Evolutionary conservation across 371 early-diverging fungal species (phyloP).

Genomic region (Batkoa obscura): DNA sequence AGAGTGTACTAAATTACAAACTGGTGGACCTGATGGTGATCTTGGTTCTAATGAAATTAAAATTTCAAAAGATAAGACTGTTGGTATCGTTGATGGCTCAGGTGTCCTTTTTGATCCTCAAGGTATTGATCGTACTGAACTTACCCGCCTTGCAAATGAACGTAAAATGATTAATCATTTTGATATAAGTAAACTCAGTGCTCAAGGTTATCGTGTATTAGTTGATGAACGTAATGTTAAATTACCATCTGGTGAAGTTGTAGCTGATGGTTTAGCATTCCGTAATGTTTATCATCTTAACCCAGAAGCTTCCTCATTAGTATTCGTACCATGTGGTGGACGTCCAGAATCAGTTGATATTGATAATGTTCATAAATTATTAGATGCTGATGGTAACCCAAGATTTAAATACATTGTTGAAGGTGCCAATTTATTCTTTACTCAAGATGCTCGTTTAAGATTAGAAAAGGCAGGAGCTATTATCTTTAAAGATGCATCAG

Average conservation of each 20-base stretch:
- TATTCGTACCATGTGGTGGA: conserved; percentile 98
- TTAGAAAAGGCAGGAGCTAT: conserved; percentile 84
- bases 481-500: conserved; percentile 95
- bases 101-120: conserved; percentile 90
- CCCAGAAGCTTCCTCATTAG: conserved; percentile 50
- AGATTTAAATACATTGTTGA: conserved; percentile 96
- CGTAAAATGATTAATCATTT: conserved; percentile 81
- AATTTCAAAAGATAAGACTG: conserved; percentile 90
- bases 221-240: conserved; percentile 80
- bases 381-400: conserved; percentile 59
- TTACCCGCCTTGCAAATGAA: conserved; percentile 54
- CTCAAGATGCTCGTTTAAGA: conserved; percentile 92
- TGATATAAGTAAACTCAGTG: conserved; percentile 55
- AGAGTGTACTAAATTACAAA: conserved; percentile 75
- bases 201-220: conserved; percentile 79
- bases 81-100: conserved; percentile 86
- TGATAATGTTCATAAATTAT: conserved; percentile 58
- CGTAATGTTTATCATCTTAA: conserved; percentile 92
- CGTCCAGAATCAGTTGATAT: conserved; percentile 94
- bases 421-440: conserved; percentile 97
- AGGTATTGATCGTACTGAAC: conserved; percentile 77
- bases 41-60: conserved; percentile 96
- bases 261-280: conserved; percentile 81
- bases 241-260: conserved; percentile 68
- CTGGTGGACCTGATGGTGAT: conserved; percentile 97